Base-by-base conservation (phyloP, 2,329 filamentous ascomycete species). In the Cyanodermella asteris region DNA sequence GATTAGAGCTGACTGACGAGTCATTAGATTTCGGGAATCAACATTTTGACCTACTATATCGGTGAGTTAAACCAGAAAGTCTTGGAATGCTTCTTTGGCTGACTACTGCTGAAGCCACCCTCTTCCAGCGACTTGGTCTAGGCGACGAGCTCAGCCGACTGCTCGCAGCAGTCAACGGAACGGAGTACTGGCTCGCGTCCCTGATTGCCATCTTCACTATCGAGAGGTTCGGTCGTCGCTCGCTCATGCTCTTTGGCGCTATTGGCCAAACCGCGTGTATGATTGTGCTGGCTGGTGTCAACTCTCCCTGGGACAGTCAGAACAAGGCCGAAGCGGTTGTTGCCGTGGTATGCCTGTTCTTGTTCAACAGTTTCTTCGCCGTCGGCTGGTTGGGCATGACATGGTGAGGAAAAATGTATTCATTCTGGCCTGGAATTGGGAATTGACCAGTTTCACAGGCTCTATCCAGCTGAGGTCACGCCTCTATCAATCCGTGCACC, bases 231-330 rank as follows among this genome's bases (percentile, higher is more conserved):
- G 56, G 56, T 9, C 51, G 74, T 15, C 60, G 73, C 11, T 62
- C 64, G 38, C 59, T 80, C 31, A 78, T 81, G 70, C 47, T 80
- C 11, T 64, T 76, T 33, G 72, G 72, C 26, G 64, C 66, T 0
- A 48, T 61, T 17, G 67, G 67, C 0, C 68, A 71, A 51, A 65
- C 64, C 18, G 40, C 58, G 2, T 66, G 63, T 25, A 77, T 78
- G 72, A 60, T 67, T 3, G 56, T 77, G 13, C 40, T 60, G 4
- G 49, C 53, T 5, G 39, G 51, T 16, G 41, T 45, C 37, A 31
- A 30, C 13, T 9, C 20, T 11, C 27, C 25, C 5, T 20, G 3
- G 15, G 7, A 14, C n/a, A 11, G 7, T 12, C 13, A 13, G 8
- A 26, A 7, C n/a, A 36, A 5, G 32, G 37, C 10, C 42, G 51